Evolutionary conservation across 1,284 basidiomycete species (phyloP), one percentile per base, ranked within the genome.

Genomic region (Sutorius eximius): DNA sequence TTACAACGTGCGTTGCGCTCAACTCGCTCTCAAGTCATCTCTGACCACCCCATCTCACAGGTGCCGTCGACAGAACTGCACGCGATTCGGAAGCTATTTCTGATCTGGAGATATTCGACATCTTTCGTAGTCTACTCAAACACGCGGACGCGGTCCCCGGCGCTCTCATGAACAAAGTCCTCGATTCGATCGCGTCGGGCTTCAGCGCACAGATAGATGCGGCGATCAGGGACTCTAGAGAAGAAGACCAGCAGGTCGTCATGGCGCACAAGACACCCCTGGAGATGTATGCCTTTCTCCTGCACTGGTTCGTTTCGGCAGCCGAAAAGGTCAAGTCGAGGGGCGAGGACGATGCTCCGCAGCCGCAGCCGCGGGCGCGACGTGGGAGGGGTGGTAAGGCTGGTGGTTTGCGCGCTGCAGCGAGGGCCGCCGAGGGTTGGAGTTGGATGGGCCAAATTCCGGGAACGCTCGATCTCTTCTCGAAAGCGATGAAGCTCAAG

Each of bases 281-380:
- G 47, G 95, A 97, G 70, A 86, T 89, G 77, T 96, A 92, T 70
- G 89, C 88, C 4, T 97, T 96, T 68, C 75, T 96, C 20, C 71
- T 96, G 9, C 79, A 87, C 60, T 96, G 93, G 93, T 93, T 93
- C 66, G 87, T 91, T 20, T 73, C 75, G 16, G 84, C 83, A 0
- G 88, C 86, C 1, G 92, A 95, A 71, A 87, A 86, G 59, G 82
- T 87, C 52, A 87, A 86, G 51, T 74, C 75, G 4, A 73, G 77
- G 5, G 80, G 77, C 3, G 79, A 79, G 8, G 81, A 80, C 12
- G 83, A 82, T n/a, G 75, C 64, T 7, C 74, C 75, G 3, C 77
- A 78, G 3, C 75, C 79, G 0, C 73, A 74, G 9, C 67, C 79
- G 3, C 86, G 82, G 56, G 63, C 77, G 7, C 75, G 78, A 53